A percentile compares a stretch with the other conserved stretches of the same genome.
Evolutionary conservation across 305 asterid species (phyloP).

Genomic region (Vinca major): DNA sequence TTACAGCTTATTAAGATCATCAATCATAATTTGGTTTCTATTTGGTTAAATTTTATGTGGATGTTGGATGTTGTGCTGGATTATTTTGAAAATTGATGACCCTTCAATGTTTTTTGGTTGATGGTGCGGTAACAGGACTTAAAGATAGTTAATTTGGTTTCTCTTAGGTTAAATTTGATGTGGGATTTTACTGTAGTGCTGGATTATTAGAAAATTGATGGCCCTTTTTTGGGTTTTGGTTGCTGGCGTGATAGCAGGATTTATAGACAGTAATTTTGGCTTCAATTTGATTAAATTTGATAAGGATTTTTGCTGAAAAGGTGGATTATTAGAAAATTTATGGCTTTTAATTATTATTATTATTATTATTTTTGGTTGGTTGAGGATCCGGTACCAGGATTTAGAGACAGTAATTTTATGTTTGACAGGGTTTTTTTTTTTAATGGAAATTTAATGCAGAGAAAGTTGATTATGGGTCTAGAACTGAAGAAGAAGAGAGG

Average conservation of each 20-base stretch:
- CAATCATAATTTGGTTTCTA: not conserved
- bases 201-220: not conserved
- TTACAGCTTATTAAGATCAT: not conserved
- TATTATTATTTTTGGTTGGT: not conserved
- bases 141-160: not conserved
- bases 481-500: constrained; percentile 18
- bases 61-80: not conserved
- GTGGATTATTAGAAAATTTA: too few relatives aligned
- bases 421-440: not conserved
- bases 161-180: not conserved
- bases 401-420: not conserved
- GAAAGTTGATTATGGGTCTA: constrained; percentile 14
- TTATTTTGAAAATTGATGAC: not conserved
- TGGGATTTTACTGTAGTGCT: not conserved
- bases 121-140: not conserved
- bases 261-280: not conserved
- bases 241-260: not conserved
- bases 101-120: not conserved
- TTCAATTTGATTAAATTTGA: not conserved
- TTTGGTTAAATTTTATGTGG: not conserved
- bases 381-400: not conserved
- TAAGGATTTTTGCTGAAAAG: not conserved
- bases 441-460: constrained; percentile 3
- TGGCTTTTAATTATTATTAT: too few relatives aligned
- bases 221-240: not conserved